These are phyloP conservation scores for Radiomyces spectabilis DNA, from an alignment of 192 early-diverging fungal genomes.

Conservation along the genomic window DNA sequence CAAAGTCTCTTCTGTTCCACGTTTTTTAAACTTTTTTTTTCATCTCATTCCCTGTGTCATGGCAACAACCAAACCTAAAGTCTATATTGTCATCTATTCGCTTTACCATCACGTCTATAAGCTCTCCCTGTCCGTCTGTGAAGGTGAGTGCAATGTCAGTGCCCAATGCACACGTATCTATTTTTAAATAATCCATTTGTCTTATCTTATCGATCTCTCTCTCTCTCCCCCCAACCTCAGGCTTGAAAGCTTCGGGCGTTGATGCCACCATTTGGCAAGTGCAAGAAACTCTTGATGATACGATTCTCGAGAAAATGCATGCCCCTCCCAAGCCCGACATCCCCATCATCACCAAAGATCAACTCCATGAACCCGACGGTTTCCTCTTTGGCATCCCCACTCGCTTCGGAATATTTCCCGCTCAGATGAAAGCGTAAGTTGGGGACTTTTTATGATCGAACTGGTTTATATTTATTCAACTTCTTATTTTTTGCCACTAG, in stretches of 20 bases:
- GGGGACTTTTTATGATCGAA: too few species aligned
- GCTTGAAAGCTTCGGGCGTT: slow-evolving; percentile 40
- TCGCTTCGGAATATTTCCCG: slow-evolving; percentile 61
- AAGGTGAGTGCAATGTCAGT: too few species aligned
- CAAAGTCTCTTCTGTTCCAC: too few species aligned
- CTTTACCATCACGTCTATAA: slow-evolving; percentile 64
- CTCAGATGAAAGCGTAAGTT: slow-evolving; percentile 64
- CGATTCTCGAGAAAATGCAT: slow-evolving; percentile 45
- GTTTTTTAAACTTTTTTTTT: too few species aligned
- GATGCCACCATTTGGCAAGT: slow-evolving; percentile 41
- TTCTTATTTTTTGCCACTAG: background rate
- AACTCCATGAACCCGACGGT: slow-evolving; percentile 39
- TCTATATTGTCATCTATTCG: slow-evolving; percentile 68
- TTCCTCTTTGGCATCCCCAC: slow-evolving; percentile 46
- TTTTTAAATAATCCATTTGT: too few species aligned
- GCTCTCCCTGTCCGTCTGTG: too few species aligned
- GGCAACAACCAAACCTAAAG: slow-evolving; percentile 5
- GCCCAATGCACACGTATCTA: too few species aligned
- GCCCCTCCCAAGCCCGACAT: slow-evolving; percentile 34
- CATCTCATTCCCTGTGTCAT: too few species aligned
- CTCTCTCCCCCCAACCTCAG: too few species aligned
- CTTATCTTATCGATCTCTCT: too few species aligned
- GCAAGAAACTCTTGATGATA: slow-evolving; percentile 47
- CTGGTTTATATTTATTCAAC: background rate
- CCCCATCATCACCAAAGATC: slow-evolving; percentile 25